Evolutionary conservation across 768 basidiomycete genomes (phyloP), one percentile per base, ranked within the genome.

Genomic region (Trametes cinnabarina): DNA sequence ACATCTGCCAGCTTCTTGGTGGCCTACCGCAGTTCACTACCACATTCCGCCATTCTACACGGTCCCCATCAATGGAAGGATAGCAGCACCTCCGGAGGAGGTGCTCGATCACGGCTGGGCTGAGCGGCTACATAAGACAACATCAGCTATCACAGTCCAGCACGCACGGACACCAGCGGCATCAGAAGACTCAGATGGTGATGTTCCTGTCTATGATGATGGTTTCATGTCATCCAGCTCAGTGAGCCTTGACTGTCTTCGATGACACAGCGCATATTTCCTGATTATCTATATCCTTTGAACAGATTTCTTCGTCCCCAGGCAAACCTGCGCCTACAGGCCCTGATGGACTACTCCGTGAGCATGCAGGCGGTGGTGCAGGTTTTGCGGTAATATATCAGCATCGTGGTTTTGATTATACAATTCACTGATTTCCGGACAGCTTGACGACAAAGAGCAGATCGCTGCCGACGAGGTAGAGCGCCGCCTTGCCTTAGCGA

Each of bases 21-120:
- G 41, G 41, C 41, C 3, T 10, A n/a, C 15, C 1, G 57, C 39
- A 1, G 20, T 15, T 4, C 47, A 52, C 6, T 58, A 44, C 28
- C 61, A 62, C 19, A 46, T 58, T 17, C 52, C 40, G 1, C 61
- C 61, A 3, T 62, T 62, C 52, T 62, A 58, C 25, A 58, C 57
- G 2, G 47, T 62, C 32, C 60, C 54, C 11, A 46, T 61, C 35
- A 26, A 56, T 19, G 47, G 47, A 15, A 35, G 3, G 10, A 22
- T 37, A 3, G 51, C 55, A 9, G 4, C 22, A 1, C 12, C 55
- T 3, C 60, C 55, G 3, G 60, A 61, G 23, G 23, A 15, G 2
- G 25, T 30, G 11, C 37, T 51, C 11, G 35, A 62, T 20, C 40
- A 57, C 12, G 37, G 23, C n/a, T 51, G 49, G 49, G 8, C 15